phyloP scores from a whole-genome alignment of 805 yeast species.

The Candida incommunis region DNA sequence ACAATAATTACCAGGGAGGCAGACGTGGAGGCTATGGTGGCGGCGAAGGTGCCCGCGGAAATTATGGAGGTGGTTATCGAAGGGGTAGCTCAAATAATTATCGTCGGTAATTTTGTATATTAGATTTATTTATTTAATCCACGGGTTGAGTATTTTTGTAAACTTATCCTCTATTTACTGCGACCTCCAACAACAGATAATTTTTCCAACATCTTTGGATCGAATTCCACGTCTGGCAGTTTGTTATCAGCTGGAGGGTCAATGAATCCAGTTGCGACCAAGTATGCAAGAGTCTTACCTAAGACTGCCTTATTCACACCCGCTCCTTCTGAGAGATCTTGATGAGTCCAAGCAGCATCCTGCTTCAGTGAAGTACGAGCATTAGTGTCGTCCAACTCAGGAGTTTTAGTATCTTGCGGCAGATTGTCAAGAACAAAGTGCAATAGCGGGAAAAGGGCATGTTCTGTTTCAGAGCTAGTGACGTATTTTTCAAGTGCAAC shows the following conservation, averaged over 20 bases:
- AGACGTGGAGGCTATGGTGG: not conserved
- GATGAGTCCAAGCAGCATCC: conserved; percentile 52
- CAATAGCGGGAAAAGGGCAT: conserved; percentile 81
- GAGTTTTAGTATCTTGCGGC: conserved; percentile 86
- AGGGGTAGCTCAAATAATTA: conserved; percentile 3
- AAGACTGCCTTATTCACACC: conserved; percentile 60
- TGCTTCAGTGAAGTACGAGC: conserved; percentile 52
- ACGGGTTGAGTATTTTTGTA: not conserved
- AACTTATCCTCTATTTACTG: conserved; percentile 8
- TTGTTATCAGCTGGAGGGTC: conserved; percentile 42
- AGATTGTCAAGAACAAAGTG: conserved; percentile 90
- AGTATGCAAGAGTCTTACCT: conserved; percentile 68
- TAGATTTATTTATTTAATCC: conserved; percentile 1
- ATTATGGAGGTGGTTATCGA: not conserved
- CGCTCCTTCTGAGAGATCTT: conserved; percentile 51
- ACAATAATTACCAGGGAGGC: not conserved
- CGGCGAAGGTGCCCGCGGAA: not conserved
- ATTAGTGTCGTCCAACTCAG: conserved; percentile 82
- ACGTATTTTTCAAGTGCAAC: conserved; percentile 61
- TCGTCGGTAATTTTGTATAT: not conserved
- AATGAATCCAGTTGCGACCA: conserved; percentile 68
- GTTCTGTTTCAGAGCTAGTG: conserved; percentile 56
- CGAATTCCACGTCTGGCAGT: conserved; percentile 27
- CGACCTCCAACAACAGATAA: conserved; percentile 27
- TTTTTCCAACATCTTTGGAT: conserved; percentile 24